Percentiles rank a stretch among this genome's conserved stretches.
phyloP scores from a whole-genome alignment of 2,329 filamentous ascomycete genomes.

The Talaromyces sp. region DNA sequence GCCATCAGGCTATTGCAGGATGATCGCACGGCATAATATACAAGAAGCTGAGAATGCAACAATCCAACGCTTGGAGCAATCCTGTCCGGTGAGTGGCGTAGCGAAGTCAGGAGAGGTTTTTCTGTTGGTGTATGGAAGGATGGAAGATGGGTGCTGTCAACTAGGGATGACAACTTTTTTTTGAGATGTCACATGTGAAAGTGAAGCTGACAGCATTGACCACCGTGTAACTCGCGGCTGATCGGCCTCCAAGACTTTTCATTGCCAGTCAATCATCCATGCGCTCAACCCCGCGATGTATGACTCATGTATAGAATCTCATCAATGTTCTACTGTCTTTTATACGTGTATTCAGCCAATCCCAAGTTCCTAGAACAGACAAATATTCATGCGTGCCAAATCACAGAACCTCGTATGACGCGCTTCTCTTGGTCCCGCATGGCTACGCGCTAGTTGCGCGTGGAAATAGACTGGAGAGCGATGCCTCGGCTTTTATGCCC shows the following conservation, averaged over 20 bases:
- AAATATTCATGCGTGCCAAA: not conserved
- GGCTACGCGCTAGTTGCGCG: not conserved
- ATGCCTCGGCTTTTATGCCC: slow-evolving; percentile 2
- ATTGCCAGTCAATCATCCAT: not conserved
- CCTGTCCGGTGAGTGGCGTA: not conserved
- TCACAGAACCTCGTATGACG: too few species aligned
- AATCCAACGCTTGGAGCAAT: not conserved
- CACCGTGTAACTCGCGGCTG: not conserved
- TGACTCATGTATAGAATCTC: not conserved
- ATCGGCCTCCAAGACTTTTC: not conserved
- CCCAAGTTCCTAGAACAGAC: not conserved
- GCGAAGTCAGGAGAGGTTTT: not conserved
- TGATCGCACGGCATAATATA: slow-evolving; percentile 6
- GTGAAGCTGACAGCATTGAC: not conserved
- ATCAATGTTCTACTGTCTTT: not conserved
- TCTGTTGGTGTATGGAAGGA: not conserved
- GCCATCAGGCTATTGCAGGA: slow-evolving; percentile 16
- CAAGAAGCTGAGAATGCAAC: not conserved
- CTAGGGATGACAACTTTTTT: slow-evolving; percentile 4
- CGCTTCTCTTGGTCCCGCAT: not conserved
- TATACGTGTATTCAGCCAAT: not conserved
- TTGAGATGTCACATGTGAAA: slow-evolving; percentile 5
- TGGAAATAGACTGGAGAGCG: not conserved
- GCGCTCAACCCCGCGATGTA: not conserved
- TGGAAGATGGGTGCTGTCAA: not conserved